These are phyloP conservation scores for Sugiyamaella sp. DNA, from an alignment of 1,139 yeast species.

Conservation along the genomic window DNA sequence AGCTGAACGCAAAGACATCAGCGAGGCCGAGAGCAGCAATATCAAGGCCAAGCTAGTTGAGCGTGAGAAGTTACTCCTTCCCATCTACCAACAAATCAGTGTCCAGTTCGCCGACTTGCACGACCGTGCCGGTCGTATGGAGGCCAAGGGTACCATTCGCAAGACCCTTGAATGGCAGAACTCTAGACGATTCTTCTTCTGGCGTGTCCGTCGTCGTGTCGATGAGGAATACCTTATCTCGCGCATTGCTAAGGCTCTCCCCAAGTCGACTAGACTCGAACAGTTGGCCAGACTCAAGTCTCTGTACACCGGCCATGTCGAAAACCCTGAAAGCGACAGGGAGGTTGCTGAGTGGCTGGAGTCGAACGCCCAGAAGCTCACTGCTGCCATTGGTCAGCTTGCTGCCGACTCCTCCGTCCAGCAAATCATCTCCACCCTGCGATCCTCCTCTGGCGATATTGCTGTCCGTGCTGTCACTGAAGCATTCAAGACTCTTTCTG, in stretches of 20 bases:
- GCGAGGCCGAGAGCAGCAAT: slow-evolving; percentile 67
- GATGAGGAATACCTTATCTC: slow-evolving; percentile 87
- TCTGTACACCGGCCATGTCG: slow-evolving; percentile 72
- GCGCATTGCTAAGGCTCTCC: slow-evolving; percentile 68
- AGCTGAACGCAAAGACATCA: slow-evolving; percentile 49
- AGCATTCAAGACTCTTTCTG: slow-evolving; percentile 59
- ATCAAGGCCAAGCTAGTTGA: slow-evolving; percentile 67
- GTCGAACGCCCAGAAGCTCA: slow-evolving; percentile 67
- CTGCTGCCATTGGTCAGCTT: slow-evolving; percentile 62
- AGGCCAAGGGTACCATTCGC: slow-evolving; percentile 88
- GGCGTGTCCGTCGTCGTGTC: slow-evolving; percentile 97
- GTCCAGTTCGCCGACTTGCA: slow-evolving; percentile 97
- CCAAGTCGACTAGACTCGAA: slow-evolving; percentile 70
- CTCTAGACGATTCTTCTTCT: slow-evolving; percentile 95
- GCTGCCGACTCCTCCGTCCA: slow-evolving; percentile 36
- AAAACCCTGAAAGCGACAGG: slow-evolving; percentile 71
- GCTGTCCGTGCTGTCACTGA: slow-evolving; percentile 64
- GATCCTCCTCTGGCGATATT: slow-evolving; percentile 50
- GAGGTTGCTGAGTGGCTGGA: slow-evolving; percentile 88
- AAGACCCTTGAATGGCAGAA: slow-evolving; percentile 84
- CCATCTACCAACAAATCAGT: slow-evolving; percentile 88
- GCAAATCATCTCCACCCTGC: slow-evolving; percentile 29
- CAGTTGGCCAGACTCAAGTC: slow-evolving; percentile 84
- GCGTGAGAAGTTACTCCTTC: slow-evolving; percentile 80
- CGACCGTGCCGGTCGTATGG: slow-evolving; percentile 96